A percentile compares a stretch with the other conserved stretches of the same genome.
These are phyloP conservation scores for Alternaria sp. DNA, from an alignment of 2,329 filamentous ascomycete species.

Conservation along the genomic window DNA sequence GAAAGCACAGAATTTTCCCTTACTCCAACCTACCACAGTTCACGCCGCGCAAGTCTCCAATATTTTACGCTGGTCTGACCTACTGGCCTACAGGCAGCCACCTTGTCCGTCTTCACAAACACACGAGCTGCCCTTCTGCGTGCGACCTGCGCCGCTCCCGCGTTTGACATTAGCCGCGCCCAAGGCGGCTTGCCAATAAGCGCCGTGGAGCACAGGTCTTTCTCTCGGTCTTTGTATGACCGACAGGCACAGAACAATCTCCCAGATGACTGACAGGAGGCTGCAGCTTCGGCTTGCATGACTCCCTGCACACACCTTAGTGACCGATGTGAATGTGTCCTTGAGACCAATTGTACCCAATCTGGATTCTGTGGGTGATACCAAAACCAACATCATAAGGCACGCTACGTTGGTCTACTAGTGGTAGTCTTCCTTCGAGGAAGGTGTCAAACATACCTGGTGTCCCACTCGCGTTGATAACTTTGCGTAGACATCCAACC, in stretches of 20 bases:
- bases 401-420: conserved; percentile 5
- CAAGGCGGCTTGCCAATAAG: conserved; percentile 16
- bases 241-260: conserved; percentile 9
- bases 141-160: conserved; percentile 22
- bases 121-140: conserved; percentile 8
- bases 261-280: conserved; percentile 16
- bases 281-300: conserved; percentile 7
- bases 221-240: conserved; percentile 11
- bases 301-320: neutral
- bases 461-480: conserved; percentile 7
- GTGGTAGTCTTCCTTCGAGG: neutral
- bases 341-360: neutral
- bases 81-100: conserved; percentile 8
- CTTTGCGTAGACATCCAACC: conserved; percentile 15
- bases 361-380: neutral
- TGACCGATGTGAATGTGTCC: neutral
- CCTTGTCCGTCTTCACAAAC: conserved; percentile 9
- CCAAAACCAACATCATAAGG: neutral
- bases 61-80: neutral
- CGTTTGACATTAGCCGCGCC: conserved; percentile 30
- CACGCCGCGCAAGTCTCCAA: conserved; percentile 5
- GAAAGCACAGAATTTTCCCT: conserved; percentile 1
- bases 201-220: conserved; percentile 13
- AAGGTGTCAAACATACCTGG: conserved; percentile 7
- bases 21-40: conserved; percentile 11